Base-by-base conservation (phyloP, 805 yeast species). In the Candida alai region DNA sequence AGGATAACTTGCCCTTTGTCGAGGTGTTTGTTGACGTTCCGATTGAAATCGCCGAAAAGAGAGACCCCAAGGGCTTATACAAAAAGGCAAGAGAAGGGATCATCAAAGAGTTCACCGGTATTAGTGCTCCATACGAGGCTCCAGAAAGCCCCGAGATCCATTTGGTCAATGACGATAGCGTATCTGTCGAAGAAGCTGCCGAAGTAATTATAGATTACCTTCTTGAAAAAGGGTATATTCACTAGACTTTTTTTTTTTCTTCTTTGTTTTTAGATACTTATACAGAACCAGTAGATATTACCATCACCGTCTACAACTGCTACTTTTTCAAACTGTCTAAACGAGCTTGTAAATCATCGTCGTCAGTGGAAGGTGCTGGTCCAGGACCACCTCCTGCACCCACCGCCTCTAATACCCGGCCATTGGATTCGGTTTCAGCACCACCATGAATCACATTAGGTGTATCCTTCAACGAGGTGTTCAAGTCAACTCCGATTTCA, bases 11-110 rank as follows among this genome's bases (percentile, higher is more conserved):
- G 42, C 90, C 95, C 35, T 89, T 89, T 52, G 75, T 89, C 36
- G 97, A 89, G 67, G 94, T 90, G 6, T 88, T 66, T 47, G 90
- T 89, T 23, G 96, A 89, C 58, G 97, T 88, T 28, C 97, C 97
- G 22, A 71, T 90, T 33, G 88, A 82, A 52, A 87, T 90, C 42
- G 97, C 97, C 32, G 97, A 90, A 70, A 75, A 86, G 61, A 85
- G 97, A 67, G 97, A 90, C 61, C 97, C 97, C 44, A 90, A 90
- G 69, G 97, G 97, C 9, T 69, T 90, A 47, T 90, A 90, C 70
- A 88, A 88, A 65, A 90, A 90, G 73, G 97, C 97, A 12, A 79
- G 97, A 60, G 93, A 88, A 53, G 97, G 97, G 22, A 67, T 83
- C 41, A 89, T 89, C 59, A 85, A 85, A 63, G 95, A 89, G 55